phyloP scores from a whole-genome alignment of 2,329 filamentous ascomycete genomes.

The Venturia asperata region DNA sequence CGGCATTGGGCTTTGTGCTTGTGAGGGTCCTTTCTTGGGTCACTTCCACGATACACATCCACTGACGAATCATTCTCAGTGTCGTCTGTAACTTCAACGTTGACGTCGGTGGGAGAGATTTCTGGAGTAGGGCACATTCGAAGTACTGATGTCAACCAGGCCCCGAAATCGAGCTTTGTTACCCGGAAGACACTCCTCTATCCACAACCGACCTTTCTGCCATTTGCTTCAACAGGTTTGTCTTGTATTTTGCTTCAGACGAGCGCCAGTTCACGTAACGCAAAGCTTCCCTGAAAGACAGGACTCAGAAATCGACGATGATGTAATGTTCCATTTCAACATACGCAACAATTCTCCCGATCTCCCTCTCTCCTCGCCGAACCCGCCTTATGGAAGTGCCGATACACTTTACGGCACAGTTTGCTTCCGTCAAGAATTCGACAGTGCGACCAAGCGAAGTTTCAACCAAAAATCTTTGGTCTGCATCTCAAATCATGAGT shows the following conservation, averaged over 20 bases:
- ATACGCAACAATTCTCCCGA: conserved; percentile 47
- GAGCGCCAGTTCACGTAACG: conserved; percentile 20
- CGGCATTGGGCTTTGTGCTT: conserved; percentile 37
- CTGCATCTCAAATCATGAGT: conserved; percentile 36
- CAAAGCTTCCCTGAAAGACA: conserved; percentile 36
- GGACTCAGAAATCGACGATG: conserved; percentile 31
- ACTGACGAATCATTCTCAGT: conserved; percentile 23
- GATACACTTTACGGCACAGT: conserved; percentile 32
- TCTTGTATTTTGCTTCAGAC: conserved; percentile 23
- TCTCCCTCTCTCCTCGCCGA: conserved; percentile 41
- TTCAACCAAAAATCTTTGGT: conserved; percentile 38
- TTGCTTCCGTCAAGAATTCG: conserved; percentile 37
- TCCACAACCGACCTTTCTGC: conserved; percentile 34
- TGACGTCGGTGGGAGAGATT: conserved; percentile 30
- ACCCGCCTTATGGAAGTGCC: conserved; percentile 34
- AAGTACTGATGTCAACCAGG: conserved; percentile 24
- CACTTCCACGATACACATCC: not conserved
- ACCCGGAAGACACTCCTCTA: conserved; percentile 34
- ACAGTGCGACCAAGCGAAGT: conserved; percentile 36
- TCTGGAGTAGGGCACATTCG: not conserved
- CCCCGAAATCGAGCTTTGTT: conserved; percentile 37
- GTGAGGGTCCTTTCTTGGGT: conserved; percentile 25
- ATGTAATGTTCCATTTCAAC: conserved; percentile 36
- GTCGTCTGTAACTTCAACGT: conserved; percentile 40
- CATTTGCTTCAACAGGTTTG: conserved; percentile 36